Base-by-base conservation (phyloP, 2,329 filamentous ascomycete genomes). In the Epichloe sibirici region DNA sequence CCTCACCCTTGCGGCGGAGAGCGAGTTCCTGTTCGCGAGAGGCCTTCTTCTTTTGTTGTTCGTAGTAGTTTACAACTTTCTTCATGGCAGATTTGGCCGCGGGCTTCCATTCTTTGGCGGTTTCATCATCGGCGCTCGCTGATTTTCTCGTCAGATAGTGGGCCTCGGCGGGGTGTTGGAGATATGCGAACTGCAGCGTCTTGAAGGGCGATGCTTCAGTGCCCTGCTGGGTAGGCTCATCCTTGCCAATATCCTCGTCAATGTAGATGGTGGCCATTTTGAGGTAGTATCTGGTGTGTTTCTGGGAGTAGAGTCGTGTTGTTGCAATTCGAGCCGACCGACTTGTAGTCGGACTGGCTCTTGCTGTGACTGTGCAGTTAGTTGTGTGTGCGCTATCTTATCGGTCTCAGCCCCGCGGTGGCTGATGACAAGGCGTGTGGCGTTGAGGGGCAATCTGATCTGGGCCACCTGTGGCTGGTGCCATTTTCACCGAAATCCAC, bases 201-300 rank as follows among this genome's bases (percentile, higher is more conserved):
- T 94, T 91, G 80, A 83, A 95, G 49, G 90, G 89, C 58, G 82
- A 78, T 55, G 75, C 71, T 66, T 90, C 79, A 57, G 83, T 79
- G 62, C 89, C 89, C 59, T 78, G 74, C 58, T 81, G 79, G 56
- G 77, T 67, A 61, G 80, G 69, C 62, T 86, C 82, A 71, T 93
- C 90, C 60, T 78, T 74, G 62, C 90, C 90, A 59, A 76, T 76
- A 61, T 89, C 86, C 60, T 90, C 86, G 65, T 94, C 88, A 35
- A 94, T 59, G 40, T 65, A 65, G 8, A 66, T 65, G n/a, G 62
- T 58, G 39, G 63, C 60, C 63, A 66, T 77, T 38, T 7, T 34
- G 42, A 11, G 39, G 28, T 17, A 23, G 17, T 8, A 42, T 23
- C 37, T 38, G n/a, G 21, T 65, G 28, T 38, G 23, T 23, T 13